Conservation (phyloP, 306 rosid genomes). For the Pyrus pyrifolia region DNA sequence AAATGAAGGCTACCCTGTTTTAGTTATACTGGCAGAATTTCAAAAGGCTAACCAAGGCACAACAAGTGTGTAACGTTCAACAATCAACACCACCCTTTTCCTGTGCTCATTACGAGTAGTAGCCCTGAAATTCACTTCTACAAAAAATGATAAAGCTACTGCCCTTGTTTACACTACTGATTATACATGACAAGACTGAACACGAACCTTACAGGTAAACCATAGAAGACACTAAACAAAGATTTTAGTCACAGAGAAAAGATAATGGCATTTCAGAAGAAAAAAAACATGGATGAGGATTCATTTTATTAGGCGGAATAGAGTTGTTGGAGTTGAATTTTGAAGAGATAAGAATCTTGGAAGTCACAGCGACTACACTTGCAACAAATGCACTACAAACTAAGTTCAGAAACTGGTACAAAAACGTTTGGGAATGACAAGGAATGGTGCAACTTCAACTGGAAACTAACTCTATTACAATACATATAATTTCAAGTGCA, state of each 20-base stretch:
- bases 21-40: not conserved
- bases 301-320: not conserved
- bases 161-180: conserved; percentile 6
- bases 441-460: conserved; percentile 9
- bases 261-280: conserved; percentile 12
- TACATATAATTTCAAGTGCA: not conserved
- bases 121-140: conserved; percentile 7
- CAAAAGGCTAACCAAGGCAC: not conserved
- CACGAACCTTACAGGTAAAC: not conserved
- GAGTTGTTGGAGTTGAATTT: conserved; percentile 4
- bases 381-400: conserved; percentile 1
- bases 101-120: conserved; percentile 7
- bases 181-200: not conserved
- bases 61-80: not conserved
- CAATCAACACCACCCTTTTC: conserved; percentile 6
- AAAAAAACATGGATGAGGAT: conserved; percentile 2
- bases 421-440: not conserved
- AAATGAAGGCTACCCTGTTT: not conserved
- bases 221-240: not conserved
- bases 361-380: not conserved
- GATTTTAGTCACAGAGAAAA: conserved; percentile 1
- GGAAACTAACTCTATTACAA: not conserved
- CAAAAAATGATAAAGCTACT: not conserved
- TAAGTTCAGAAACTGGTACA: not conserved
- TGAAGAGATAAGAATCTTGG: not conserved